Conservation (phyloP, 2,329 filamentous ascomycete genomes). For the Penicillium sp. region DNA sequence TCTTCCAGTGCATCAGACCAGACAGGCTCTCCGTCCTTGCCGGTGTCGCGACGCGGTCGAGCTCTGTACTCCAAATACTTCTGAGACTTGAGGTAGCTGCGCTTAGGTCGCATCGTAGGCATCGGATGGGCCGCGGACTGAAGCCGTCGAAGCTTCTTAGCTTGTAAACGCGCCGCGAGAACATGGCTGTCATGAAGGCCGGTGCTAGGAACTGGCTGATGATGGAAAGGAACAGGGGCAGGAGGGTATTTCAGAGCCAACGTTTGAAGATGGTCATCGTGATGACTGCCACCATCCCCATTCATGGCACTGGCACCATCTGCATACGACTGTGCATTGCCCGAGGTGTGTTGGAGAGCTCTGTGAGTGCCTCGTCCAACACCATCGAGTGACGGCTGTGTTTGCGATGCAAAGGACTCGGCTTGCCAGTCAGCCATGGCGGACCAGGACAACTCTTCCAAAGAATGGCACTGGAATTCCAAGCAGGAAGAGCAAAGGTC, state of each 20-base stretch:
- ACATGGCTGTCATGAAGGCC: slow-evolving; percentile 24
- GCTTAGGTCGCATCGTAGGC: slow-evolving; percentile 15
- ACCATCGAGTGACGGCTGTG: slow-evolving; percentile 31
- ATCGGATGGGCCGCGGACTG: slow-evolving; percentile 28
- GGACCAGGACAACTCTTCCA: slow-evolving; percentile 31
- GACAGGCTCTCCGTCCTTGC: slow-evolving; percentile 40
- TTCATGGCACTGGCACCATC: slow-evolving; percentile 28
- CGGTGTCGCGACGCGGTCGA: slow-evolving; percentile 40
- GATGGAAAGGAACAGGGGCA: slow-evolving; percentile 21
- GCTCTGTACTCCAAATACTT: slow-evolving; percentile 44
- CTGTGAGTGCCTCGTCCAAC: slow-evolving; percentile 32
- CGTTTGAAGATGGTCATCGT: slow-evolving; percentile 33
- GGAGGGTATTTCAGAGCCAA: slow-evolving; percentile 35
- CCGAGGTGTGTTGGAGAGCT: slow-evolving; percentile 40
- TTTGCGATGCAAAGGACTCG: slow-evolving; percentile 34
- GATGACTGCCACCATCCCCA: slow-evolving; percentile 23
- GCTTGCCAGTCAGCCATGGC: slow-evolving; percentile 41
- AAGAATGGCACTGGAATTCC: slow-evolving; percentile 40
- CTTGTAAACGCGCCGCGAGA: slow-evolving; percentile 29
- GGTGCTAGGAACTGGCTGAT: slow-evolving; percentile 23
- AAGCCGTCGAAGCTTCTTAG: slow-evolving; percentile 33
- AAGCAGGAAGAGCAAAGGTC: slow-evolving; percentile 27
- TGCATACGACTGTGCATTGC: slow-evolving; percentile 41
- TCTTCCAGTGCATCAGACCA: slow-evolving; percentile 47
- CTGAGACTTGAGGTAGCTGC: slow-evolving; percentile 38